These are phyloP conservation scores for Candida neerlandica DNA, from an alignment of 1,139 yeast genomes.

Conservation along the genomic window DNA sequence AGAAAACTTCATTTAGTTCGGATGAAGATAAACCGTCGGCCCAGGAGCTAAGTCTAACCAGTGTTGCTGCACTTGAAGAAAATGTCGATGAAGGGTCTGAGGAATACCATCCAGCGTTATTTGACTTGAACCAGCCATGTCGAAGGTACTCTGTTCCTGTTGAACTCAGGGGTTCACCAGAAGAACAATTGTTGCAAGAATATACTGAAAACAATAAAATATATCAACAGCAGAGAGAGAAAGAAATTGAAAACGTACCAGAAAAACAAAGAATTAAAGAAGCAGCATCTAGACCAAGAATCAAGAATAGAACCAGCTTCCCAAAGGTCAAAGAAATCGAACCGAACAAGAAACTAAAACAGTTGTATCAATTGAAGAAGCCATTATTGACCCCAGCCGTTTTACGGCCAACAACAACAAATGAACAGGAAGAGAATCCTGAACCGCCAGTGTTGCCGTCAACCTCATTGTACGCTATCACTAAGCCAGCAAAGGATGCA, in stretches of 20 bases:
- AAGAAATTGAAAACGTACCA: neutral
- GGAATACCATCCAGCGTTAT: constrained; percentile 42
- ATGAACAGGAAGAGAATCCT: constrained; percentile 6
- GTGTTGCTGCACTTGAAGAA: neutral
- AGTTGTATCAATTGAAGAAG: constrained; percentile 40
- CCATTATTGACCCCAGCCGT: constrained; percentile 49
- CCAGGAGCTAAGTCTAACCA: neutral
- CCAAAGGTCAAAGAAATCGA: constrained; percentile 17
- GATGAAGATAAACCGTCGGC: constrained; percentile 3
- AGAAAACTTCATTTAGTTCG: constrained; percentile 9
- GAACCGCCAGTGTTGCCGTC: constrained; percentile 1
- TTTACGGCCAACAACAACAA: constrained; percentile 31
- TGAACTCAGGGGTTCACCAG: constrained; percentile 5
- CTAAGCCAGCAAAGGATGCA: neutral
- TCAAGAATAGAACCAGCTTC: constrained; percentile 17
- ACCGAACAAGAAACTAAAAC: constrained; percentile 16
- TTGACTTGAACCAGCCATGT: constrained; percentile 41
- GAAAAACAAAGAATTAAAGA: neutral
- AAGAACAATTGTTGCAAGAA: constrained; percentile 17
- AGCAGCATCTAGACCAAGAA: constrained; percentile 9
- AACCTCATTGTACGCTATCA: constrained; percentile 7
- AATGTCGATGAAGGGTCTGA: constrained; percentile 5
- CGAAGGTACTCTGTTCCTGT: constrained; percentile 30
- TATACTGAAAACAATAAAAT: constrained; percentile 24
- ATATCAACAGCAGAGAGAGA: constrained; percentile 16